These are phyloP conservation scores for Bruguiera gymnorhiza DNA, from an alignment of 345 rosid species.

Conservation along the genomic window DNA sequence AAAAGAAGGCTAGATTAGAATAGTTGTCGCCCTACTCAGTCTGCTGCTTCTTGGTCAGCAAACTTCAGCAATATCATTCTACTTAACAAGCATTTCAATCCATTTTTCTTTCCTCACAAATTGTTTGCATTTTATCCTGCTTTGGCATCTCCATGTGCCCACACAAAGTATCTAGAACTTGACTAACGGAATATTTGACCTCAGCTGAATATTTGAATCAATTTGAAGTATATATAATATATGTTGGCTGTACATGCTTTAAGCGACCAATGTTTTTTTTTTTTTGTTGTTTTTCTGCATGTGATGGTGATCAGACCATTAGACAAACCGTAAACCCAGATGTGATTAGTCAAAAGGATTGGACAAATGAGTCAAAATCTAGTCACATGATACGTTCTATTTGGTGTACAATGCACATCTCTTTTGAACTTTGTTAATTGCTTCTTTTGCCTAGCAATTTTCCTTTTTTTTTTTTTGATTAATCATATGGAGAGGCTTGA, in stretches of 20 bases:
- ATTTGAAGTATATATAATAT: neutral
- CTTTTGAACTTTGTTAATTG: neutral
- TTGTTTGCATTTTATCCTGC: too few relatives aligned
- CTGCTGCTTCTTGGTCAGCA: too few relatives aligned
- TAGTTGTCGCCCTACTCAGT: too few relatives aligned
- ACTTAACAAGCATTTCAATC: too few relatives aligned
- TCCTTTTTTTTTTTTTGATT: neutral
- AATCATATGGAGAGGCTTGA: conserved; percentile 31
- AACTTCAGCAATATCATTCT: too few relatives aligned
- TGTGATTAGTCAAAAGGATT: conserved; percentile 35
- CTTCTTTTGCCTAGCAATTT: conserved; percentile 22
- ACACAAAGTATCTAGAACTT: conserved; percentile 1
- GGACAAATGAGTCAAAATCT: conserved; percentile 37
- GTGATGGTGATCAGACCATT: conserved; percentile 2
- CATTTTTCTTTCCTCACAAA: too few relatives aligned
- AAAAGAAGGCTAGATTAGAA: too few relatives aligned
- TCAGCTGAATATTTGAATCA: conserved; percentile 8
- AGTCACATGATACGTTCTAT: conserved; percentile 45
- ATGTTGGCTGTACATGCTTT: neutral
- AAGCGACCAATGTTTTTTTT: neutral
- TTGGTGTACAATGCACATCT: conserved; percentile 26
- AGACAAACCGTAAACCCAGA: neutral
- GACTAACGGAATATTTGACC: conserved; percentile 15
- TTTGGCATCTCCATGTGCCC: conserved; percentile 7
- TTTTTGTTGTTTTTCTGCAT: neutral